A percentile compares a stretch with the other conserved stretches of the same genome.
phyloP scores from a whole-genome alignment of 805 yeast species.

The Zygoascus tannicola region DNA sequence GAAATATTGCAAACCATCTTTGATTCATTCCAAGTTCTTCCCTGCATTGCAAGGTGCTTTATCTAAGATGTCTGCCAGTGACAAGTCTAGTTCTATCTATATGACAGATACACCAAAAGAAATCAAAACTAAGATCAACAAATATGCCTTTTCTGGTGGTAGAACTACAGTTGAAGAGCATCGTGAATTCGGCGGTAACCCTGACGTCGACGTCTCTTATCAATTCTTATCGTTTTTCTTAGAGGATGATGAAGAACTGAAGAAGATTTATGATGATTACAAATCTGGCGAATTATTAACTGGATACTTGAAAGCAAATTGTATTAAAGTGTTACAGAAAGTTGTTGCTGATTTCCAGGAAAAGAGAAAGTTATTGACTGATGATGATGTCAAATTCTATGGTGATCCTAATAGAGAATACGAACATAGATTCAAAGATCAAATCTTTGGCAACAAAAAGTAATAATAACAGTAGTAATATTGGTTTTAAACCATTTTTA shows the following conservation, averaged over 20 bases:
- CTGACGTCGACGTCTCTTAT: slow-evolving; percentile 90
- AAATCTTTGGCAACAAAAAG: background rate
- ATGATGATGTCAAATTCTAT: slow-evolving; percentile 50
- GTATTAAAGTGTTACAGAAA: slow-evolving; percentile 70
- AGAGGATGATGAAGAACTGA: slow-evolving; percentile 77
- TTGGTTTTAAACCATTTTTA: too few relatives aligned
- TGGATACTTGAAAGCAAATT: slow-evolving; percentile 86
- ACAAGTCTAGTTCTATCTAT: slow-evolving; percentile 81
- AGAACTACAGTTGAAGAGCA: slow-evolving; percentile 81
- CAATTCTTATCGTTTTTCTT: slow-evolving; percentile 86
- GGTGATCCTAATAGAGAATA: slow-evolving; percentile 66
- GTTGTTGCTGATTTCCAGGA: slow-evolving; percentile 79
- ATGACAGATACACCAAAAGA: slow-evolving; percentile 92
- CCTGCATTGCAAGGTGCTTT: slow-evolving; percentile 96
- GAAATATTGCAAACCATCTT: slow-evolving; percentile 81
- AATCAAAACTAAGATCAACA: slow-evolving; percentile 89
- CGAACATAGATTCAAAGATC: slow-evolving; percentile 45
- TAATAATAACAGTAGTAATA: too few relatives aligned
- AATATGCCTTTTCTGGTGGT: slow-evolving; percentile 95
- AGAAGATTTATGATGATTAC: slow-evolving; percentile 53
- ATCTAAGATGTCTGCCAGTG: slow-evolving; percentile 95
- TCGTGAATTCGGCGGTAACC: slow-evolving; percentile 82
- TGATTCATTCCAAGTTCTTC: slow-evolving; percentile 91
- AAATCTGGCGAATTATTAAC: slow-evolving; percentile 73
- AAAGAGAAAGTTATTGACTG: slow-evolving; percentile 57